Conservation (phyloP, 2,329 filamentous ascomycete genomes). For the Neofusicoccum cordaticola region DNA sequence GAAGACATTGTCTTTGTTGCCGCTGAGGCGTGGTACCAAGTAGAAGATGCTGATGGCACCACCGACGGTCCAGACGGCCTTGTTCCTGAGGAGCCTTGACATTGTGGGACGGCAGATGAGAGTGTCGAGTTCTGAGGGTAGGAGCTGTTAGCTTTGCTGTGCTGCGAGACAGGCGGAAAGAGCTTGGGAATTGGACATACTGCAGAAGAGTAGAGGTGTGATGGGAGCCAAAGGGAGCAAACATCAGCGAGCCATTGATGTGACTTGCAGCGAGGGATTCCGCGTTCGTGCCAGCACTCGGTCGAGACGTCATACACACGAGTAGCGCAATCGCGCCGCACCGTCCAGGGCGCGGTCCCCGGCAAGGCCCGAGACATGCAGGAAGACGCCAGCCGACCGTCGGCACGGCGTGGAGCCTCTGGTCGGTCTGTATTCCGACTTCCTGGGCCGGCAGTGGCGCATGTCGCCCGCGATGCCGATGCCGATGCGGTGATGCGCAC, state of each 20-base stretch:
- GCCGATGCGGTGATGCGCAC: too few relatives aligned
- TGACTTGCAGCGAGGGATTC: background rate
- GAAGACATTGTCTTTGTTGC: slow-evolving; percentile 39
- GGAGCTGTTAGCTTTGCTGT: background rate
- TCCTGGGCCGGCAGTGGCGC: too few relatives aligned
- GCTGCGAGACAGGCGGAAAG: background rate
- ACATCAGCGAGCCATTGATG: background rate
- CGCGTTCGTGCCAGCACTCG: background rate
- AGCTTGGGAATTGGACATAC: background rate
- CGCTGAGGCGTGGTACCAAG: slow-evolving; percentile 36
- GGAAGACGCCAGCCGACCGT: background rate
- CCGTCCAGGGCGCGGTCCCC: background rate
- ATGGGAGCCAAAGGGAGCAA: background rate
- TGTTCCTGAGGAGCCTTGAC: slow-evolving; percentile 8
- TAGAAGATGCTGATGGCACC: slow-evolving; percentile 33
- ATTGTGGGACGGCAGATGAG: background rate
- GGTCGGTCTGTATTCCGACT: too few relatives aligned
- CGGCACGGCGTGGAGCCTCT: too few relatives aligned
- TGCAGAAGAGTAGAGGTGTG: background rate
- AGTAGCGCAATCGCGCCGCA: background rate
- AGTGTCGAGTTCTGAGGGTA: background rate
- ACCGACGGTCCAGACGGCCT: slow-evolving; percentile 8
- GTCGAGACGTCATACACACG: slow-evolving; percentile 5
- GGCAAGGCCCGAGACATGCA: background rate
- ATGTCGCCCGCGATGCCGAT: too few relatives aligned